phyloP scores from a whole-genome alignment of 2,329 filamentous ascomycete genomes.

The Colletotrichum sp. region DNA sequence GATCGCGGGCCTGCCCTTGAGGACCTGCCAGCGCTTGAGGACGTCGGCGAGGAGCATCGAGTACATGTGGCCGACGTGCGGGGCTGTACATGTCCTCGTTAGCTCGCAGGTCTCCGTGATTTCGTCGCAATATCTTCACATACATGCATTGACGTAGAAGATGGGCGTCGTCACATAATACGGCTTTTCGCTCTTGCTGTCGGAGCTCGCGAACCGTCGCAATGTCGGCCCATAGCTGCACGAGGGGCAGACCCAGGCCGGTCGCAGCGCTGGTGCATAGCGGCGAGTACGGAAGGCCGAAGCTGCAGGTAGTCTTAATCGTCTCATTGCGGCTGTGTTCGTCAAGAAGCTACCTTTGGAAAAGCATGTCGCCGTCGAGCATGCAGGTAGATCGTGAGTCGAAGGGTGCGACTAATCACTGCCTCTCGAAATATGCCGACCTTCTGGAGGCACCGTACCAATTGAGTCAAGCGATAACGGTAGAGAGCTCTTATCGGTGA shows the following conservation, averaged over 20 bases:
- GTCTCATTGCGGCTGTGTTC: not conserved
- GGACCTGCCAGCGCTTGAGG: slow-evolving; percentile 86
- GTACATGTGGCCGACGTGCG: slow-evolving; percentile 94
- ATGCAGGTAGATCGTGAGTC: not conserved
- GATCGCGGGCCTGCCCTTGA: slow-evolving; percentile 74
- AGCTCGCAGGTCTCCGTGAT: slow-evolving; percentile 3
- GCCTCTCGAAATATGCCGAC: not conserved
- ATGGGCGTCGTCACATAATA: slow-evolving; percentile 97
- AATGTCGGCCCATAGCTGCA: slow-evolving; percentile 28
- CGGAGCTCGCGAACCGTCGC: slow-evolving; percentile 29
- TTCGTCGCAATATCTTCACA: slow-evolving; percentile 24
- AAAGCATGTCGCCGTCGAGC: not conserved
- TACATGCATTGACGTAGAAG: slow-evolving; percentile 97
- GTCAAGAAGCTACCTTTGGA: not conserved
- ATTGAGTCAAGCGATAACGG: not conserved
- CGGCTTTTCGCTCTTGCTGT: slow-evolving; percentile 62
- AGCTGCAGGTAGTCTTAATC: slow-evolving; percentile 4
- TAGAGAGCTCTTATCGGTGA: slow-evolving; percentile 14
- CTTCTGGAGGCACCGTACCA: not conserved
- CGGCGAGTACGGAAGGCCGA: not conserved
- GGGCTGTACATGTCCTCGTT: slow-evolving; percentile 58
- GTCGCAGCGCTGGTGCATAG: not conserved
- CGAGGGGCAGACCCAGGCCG: slow-evolving; percentile 32
- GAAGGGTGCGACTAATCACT: not conserved
- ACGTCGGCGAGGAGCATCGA: slow-evolving; percentile 91